Evolutionary conservation across 2,329 filamentous ascomycete species (phyloP).

Genomic region (Penicillium fuscoglaucum): DNA sequence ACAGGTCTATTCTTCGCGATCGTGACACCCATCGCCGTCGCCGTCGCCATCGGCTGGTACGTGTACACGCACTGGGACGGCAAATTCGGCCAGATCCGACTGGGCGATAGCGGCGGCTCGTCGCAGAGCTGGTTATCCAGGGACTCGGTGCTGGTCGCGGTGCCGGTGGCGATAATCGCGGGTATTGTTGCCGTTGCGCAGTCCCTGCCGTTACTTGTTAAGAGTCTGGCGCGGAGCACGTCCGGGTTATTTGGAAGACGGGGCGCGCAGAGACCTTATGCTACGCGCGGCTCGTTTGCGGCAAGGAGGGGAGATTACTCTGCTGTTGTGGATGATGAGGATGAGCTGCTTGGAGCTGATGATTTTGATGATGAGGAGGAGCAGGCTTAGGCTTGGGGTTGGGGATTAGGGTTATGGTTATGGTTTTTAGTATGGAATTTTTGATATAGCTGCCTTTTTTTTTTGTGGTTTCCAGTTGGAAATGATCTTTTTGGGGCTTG

Average conservation of each 20-base stretch:
- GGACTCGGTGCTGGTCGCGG: constrained; percentile 75
- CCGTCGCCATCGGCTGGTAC: constrained; percentile 75
- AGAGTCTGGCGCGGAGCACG: constrained; percentile 70
- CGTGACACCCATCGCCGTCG: constrained; percentile 69
- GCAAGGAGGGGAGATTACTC: constrained; percentile 84
- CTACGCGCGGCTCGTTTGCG: constrained; percentile 85
- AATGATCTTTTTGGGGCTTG: constrained; percentile 2
- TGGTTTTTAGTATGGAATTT: background rate
- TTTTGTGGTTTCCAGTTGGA: background rate
- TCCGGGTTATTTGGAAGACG: constrained; percentile 57
- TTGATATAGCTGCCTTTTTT: background rate
- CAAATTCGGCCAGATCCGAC: constrained; percentile 88
- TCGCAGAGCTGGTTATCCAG: constrained; percentile 57
- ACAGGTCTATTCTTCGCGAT: constrained; percentile 83
- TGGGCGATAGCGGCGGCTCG: constrained; percentile 64
- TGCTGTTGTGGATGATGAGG: constrained; percentile 88
- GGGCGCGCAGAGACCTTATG: constrained; percentile 64
- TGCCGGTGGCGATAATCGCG: constrained; percentile 76
- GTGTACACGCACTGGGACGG: constrained; percentile 81
- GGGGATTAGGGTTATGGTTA: background rate
- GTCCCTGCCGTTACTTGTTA: constrained; percentile 69
- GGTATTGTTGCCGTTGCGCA: constrained; percentile 76
- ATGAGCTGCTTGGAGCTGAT: constrained; percentile 80
- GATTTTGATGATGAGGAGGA: constrained; percentile 84
- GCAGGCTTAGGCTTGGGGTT: constrained; percentile 22